phyloP scores from a whole-genome alignment of 1,284 basidiomycete genomes.

The Apiotrichum laibachii region DNA sequence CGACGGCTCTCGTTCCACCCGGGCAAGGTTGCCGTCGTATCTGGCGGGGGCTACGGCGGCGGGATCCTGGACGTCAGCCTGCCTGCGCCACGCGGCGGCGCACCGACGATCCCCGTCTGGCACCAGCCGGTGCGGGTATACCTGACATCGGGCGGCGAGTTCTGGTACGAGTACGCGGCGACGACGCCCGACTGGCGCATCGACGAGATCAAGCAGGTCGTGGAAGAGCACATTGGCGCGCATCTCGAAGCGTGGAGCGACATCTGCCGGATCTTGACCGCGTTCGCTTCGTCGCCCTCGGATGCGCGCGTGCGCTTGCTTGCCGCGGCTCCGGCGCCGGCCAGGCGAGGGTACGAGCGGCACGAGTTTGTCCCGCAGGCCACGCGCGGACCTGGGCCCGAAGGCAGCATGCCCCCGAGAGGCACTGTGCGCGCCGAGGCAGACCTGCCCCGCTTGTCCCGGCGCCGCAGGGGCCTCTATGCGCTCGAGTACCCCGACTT shows the following conservation, averaged over 20 bases:
- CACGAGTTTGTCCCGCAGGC: background rate
- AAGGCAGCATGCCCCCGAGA: background rate
- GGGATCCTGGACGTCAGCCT: background rate
- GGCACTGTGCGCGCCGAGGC: background rate
- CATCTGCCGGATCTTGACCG: background rate
- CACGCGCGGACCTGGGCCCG: background rate
- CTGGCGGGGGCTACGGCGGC: background rate
- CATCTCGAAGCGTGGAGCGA: constrained; percentile 1
- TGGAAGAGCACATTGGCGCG: background rate
- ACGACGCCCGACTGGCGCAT: constrained; percentile 1
- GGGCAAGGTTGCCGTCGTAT: background rate
- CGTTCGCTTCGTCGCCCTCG: constrained; percentile 2
- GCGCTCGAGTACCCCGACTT: background rate
- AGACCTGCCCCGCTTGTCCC: background rate
- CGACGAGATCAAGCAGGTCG: background rate
- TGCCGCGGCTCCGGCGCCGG: background rate
- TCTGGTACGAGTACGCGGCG: background rate
- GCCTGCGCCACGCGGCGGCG: background rate
- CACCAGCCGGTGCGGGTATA: constrained; percentile 2
- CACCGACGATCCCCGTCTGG: background rate
- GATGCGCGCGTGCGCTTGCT: background rate
- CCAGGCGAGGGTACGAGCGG: background rate
- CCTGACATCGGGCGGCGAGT: background rate
- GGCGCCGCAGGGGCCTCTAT: background rate
- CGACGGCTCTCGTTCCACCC: constrained; percentile 3